Evolutionary conservation across 352 stramenopile species (phyloP).

Genomic region (Plasmopara halstedii): DNA sequence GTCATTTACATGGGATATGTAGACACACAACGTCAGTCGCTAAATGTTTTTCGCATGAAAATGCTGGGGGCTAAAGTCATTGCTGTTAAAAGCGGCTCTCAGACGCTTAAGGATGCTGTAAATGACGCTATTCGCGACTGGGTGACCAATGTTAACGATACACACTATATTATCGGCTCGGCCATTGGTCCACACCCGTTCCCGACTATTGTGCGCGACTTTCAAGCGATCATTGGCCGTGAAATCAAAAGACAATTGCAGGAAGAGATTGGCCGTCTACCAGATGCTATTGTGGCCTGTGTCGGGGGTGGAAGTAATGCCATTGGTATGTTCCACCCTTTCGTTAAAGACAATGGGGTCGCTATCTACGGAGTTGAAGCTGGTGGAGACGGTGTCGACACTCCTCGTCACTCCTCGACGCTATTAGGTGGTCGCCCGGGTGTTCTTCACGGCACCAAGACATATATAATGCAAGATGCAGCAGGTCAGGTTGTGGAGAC

Average conservation of each 20-base stretch:
- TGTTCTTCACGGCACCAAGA: constrained; percentile 96
- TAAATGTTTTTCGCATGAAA: constrained; percentile 99
- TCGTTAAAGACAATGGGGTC: constrained; percentile 91
- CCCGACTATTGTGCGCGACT: constrained; percentile 97
- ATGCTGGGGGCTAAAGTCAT: constrained; percentile 98
- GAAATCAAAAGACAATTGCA: constrained; percentile 93
- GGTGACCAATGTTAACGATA: constrained; percentile 97
- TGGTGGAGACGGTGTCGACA: constrained; percentile 90
- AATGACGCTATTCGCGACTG: constrained; percentile 98
- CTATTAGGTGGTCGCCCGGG: constrained; percentile 90
- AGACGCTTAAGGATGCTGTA: constrained; percentile 98
- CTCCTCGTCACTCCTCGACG: constrained; percentile 90
- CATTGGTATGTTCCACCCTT: constrained; percentile 98
- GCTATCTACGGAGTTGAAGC: constrained; percentile 95
- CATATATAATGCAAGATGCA: constrained; percentile 95
- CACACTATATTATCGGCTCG: constrained; percentile 98
- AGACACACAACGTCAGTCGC: constrained; percentile 94
- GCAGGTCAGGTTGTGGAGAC: constrained; percentile 94
- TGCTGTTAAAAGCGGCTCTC: constrained; percentile 93
- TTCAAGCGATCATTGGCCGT: constrained; percentile 94
- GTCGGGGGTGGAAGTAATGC: constrained; percentile 97
- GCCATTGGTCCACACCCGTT: constrained; percentile 97
- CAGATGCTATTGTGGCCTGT: constrained; percentile 95
- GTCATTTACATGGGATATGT: constrained; percentile 99
- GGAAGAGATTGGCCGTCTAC: constrained; percentile 92